A percentile compares a stretch with the other conserved stretches of the same genome.
phyloP scores from a whole-genome alignment of 139 green algal genomes.

The Closterium sp. region DNA sequence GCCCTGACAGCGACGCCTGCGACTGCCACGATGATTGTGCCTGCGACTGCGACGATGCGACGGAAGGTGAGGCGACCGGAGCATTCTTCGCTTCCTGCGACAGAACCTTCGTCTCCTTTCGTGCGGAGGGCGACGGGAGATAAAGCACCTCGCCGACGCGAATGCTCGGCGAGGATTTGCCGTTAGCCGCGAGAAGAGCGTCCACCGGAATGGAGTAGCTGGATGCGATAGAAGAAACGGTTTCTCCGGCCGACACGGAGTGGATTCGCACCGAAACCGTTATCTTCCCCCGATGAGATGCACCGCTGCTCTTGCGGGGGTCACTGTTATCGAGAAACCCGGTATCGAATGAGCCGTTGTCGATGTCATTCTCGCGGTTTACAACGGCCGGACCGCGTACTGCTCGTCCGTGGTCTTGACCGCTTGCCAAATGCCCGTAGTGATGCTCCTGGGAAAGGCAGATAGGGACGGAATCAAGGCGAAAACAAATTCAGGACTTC shows the following conservation, averaged over 20 bases:
- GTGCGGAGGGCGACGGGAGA: background rate
- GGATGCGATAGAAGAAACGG: background rate
- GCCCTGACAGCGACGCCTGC: background rate
- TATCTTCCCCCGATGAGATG: background rate
- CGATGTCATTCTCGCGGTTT: background rate
- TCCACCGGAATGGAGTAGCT: background rate
- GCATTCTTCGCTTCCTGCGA: too few relatives aligned
- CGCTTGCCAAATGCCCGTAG: background rate
- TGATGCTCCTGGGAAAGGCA: background rate
- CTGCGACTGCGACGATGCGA: background rate
- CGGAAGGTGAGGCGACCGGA: background rate
- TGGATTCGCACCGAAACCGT: background rate
- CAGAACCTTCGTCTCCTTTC: too few relatives aligned
- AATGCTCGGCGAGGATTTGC: background rate
- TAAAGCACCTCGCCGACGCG: background rate
- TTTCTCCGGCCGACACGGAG: background rate
- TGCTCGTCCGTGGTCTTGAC: background rate
- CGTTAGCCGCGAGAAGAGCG: background rate
- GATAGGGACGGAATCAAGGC: background rate
- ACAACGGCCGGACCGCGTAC: background rate
- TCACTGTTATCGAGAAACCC: background rate
- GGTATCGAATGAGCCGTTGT: background rate
- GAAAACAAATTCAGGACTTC: background rate
- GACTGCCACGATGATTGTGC: background rate
- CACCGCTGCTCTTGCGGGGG: background rate